These are phyloP conservation scores for Aquilaria agallochum DNA, from an alignment of 441 rosid genomes.

Conservation along the genomic window DNA sequence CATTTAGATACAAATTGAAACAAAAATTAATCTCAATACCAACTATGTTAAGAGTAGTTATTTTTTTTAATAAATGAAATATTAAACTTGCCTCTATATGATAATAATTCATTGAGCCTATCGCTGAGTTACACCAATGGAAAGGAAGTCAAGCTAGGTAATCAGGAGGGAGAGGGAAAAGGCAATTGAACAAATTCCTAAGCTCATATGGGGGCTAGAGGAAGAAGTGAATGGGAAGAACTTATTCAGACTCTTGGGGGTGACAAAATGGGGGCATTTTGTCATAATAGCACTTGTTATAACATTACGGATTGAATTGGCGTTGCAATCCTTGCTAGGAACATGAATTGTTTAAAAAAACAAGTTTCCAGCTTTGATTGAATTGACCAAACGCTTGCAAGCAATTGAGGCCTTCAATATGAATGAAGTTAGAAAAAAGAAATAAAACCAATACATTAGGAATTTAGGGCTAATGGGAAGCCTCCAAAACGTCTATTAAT, in stretches of 20 bases:
- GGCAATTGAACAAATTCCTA: conserved; percentile 19
- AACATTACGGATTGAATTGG: conserved; percentile 16
- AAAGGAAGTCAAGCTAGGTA: conserved; percentile 9
- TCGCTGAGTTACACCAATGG: not conserved
- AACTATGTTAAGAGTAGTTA: not conserved
- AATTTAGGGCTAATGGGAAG: conserved; percentile 1
- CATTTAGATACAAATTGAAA: too few relatives aligned
- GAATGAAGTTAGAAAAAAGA: conserved; percentile 37
- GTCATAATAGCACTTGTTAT: conserved; percentile 29
- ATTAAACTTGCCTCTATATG: not conserved
- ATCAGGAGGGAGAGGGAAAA: conserved; percentile 21
- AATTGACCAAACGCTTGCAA: conserved; percentile 32
- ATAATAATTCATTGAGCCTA: not conserved
- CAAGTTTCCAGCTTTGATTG: conserved; percentile 26
- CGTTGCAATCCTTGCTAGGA: not conserved
- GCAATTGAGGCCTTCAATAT: conserved; percentile 26
- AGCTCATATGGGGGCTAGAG: conserved; percentile 31
- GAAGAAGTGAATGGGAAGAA: conserved; percentile 35
- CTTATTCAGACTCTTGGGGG: conserved; percentile 25
- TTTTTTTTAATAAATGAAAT: not conserved
- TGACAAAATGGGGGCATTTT: conserved; percentile 27
- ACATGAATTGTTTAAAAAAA: conserved; percentile 17
- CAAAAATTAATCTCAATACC: too few relatives aligned
- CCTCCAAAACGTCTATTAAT: not conserved
- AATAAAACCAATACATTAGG: conserved; percentile 17